Evolutionary conservation across 441 rosid genomes (phyloP).

Genomic region (Melastoma candidum): DNA sequence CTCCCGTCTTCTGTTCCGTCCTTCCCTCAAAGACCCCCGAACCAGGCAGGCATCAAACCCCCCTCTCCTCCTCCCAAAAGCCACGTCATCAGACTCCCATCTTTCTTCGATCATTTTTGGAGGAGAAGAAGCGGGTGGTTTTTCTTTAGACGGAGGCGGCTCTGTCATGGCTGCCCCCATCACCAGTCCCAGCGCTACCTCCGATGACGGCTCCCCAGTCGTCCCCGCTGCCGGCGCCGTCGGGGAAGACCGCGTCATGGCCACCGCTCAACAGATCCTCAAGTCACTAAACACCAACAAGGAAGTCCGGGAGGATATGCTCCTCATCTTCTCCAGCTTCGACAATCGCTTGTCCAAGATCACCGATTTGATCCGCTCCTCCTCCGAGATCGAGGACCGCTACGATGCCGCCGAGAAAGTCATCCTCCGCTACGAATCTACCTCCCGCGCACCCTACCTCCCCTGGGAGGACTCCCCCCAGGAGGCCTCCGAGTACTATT

Average conservation of each 20-base stretch:
- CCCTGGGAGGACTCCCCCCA: slow-evolving; percentile 68
- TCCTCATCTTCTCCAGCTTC: slow-evolving; percentile 82
- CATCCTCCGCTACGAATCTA: slow-evolving; percentile 45
- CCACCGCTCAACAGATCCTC: slow-evolving; percentile 96
- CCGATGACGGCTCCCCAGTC: not conserved
- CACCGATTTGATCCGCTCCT: slow-evolving; percentile 45
- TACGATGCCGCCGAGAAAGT: slow-evolving; percentile 49
- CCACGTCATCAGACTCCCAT: not conserved
- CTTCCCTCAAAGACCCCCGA: no score
- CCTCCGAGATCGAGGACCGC: slow-evolving; percentile 23
- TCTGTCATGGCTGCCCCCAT: slow-evolving; percentile 28
- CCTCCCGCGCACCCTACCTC: slow-evolving; percentile 25
- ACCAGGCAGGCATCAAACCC: no score
- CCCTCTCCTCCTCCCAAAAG: no score
- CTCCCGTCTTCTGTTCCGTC: not conserved
- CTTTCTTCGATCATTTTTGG: not conserved
- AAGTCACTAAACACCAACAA: slow-evolving; percentile 85
- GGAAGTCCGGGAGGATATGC: slow-evolving; percentile 91
- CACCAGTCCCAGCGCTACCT: slow-evolving; percentile 10
- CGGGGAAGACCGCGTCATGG: slow-evolving; percentile 88
- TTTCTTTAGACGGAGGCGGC: not conserved
- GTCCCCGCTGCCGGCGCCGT: slow-evolving; percentile 18
- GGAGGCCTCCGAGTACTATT: slow-evolving; percentile 52
- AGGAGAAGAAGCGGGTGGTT: not conserved
- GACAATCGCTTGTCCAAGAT: slow-evolving; percentile 94